Conservation (phyloP, 306 rosid species). For the Pterocarpus macrocarpus region DNA sequence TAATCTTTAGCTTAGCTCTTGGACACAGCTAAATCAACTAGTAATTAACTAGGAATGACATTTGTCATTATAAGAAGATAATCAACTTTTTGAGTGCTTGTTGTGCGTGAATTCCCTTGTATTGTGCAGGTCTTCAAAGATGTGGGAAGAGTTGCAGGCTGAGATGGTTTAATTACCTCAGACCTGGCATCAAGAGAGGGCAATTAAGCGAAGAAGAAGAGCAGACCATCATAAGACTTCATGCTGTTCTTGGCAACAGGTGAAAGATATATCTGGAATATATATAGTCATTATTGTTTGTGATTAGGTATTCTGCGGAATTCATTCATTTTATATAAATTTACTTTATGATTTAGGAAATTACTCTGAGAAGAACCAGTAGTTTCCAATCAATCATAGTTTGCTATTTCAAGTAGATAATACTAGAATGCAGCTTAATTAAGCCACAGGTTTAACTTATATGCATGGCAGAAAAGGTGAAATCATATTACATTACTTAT, state of each 20-base stretch:
- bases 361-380: not conserved
- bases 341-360: not conserved
- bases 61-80: not conserved
- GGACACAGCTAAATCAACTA: no score
- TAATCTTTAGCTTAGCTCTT: no score
- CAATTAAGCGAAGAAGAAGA: conserved; percentile 36
- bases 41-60: no score
- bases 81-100: not conserved
- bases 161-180: conserved; percentile 47
- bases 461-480: no score
- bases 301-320: not conserved
- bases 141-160: conserved; percentile 51
- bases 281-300: not conserved
- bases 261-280: conserved; percentile 5
- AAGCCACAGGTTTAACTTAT: not conserved
- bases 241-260: conserved; percentile 43
- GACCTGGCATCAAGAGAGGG: conserved; percentile 48
- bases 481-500: not conserved
- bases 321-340: not conserved
- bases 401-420: not conserved
- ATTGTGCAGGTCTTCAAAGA: conserved; percentile 38
- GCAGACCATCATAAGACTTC: conserved; percentile 25
- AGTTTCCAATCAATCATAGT: not conserved
- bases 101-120: not conserved
- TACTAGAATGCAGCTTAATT: not conserved